Base-by-base conservation (phyloP, 306 rosid species). In the Amphicarpaea edgeworthii region DNA sequence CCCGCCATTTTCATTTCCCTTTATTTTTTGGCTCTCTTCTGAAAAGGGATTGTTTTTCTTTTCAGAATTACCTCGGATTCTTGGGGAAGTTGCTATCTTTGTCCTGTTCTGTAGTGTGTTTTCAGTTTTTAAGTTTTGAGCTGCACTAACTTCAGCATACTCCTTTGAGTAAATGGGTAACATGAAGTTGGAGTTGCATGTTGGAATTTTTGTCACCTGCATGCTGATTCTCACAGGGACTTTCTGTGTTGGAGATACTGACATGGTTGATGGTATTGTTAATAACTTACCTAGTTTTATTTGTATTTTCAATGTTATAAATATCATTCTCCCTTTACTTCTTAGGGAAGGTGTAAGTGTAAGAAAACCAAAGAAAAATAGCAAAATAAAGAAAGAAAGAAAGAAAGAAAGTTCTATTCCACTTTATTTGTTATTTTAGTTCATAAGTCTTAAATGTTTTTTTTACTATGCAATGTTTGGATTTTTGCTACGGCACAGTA, bases 201-300 rank as follows among this genome's bases (percentile, higher is more conserved):
- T 78, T 32, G 47, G 73, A 82, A 55, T 87, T 70, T 78, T 85
- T 12, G 67, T 82, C 77, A 84, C 61, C 54, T 72, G 79, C 81
- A 20, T 89, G 72, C 64, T 87, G 85, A 76, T 89, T 85, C 81
- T 79, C 51, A 14, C 69, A 1, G 85, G 81, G 15, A 77, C 81
- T 7, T 82, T 70, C 72, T 85, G 88, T 70, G 70, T 68, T 76
- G 96, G 87, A 20, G 81, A 85, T 62, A 92, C 97, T 51, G 89
- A 92, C 81, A 76, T 81, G 8, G 75, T 55, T n/a, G 97, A 92
- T 77, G 97, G 97, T 92, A 85, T 70, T 28, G 96, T 90, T 80
- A 43, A 50, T 58, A 4, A 24, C 37, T 21, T 23, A 45, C 42
- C 19, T 3, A 21, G 23, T 21, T 71, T 20, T 38, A 8, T 12